Conservation (phyloP, 2,329 filamentous ascomycete species). For the Neurospora crassa region DNA sequence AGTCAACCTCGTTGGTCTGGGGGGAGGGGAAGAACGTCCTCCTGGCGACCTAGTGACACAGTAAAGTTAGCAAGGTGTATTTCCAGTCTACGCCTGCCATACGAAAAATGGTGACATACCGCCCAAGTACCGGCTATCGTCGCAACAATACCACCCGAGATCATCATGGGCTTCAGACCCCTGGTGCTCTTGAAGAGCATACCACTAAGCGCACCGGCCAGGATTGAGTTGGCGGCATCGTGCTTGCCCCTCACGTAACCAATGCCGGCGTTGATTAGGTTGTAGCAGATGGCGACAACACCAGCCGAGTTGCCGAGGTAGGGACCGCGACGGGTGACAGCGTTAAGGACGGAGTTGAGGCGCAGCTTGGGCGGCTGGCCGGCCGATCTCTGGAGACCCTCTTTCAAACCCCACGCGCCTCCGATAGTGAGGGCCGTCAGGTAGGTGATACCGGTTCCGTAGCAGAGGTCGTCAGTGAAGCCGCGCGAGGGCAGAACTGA, state of each 20-base stretch:
- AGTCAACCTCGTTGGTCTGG: constrained; percentile 7
- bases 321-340: constrained; percentile 82
- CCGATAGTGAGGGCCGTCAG: constrained; percentile 76
- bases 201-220: constrained; percentile 77
- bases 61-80: constrained; percentile 14
- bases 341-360: constrained; percentile 90
- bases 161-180: constrained; percentile 84
- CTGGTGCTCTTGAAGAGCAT: constrained; percentile 96
- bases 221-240: constrained; percentile 80
- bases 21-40: constrained; percentile 33
- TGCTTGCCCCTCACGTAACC: constrained; percentile 75
- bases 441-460: constrained; percentile 92
- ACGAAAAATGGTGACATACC: constrained; percentile 46
- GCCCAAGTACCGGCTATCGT: constrained; percentile 81
- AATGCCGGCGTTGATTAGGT: constrained; percentile 78
- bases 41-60: constrained; percentile 20
- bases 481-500: constrained; percentile 89
- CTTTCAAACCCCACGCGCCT: constrained; percentile 84
- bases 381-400: constrained; percentile 74
- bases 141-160: constrained; percentile 84
- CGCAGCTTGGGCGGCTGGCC: constrained; percentile 78
- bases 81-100: background rate
- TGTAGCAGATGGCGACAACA: constrained; percentile 93
- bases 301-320: constrained; percentile 95
- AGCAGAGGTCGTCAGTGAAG: constrained; percentile 97